Evolutionary conservation across 306 rosid genomes (phyloP).

Genomic region (Vicia faba): DNA sequence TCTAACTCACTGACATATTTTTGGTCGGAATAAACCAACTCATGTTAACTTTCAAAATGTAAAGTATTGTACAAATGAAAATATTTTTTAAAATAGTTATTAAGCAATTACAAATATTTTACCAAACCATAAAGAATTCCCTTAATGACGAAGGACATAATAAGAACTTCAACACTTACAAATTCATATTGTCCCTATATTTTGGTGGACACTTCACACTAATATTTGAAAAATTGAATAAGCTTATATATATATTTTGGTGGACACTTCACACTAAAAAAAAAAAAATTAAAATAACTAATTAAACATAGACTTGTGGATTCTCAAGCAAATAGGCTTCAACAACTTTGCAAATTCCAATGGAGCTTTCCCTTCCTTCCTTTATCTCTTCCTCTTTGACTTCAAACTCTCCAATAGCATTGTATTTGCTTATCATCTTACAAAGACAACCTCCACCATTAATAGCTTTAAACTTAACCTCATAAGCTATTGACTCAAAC

Average conservation of each 20-base stretch:
- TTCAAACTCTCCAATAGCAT: constrained; percentile 46
- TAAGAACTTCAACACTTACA: constrained; percentile 20
- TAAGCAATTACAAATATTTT: background rate
- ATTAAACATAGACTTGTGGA: constrained; percentile 62
- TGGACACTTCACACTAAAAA: constrained; percentile 8
- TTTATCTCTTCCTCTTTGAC: constrained; percentile 64
- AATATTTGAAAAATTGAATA: constrained; percentile 32
- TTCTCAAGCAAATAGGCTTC: constrained; percentile 65
- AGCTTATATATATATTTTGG: too few species aligned
- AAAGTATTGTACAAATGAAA: background rate
- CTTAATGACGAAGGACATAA: constrained; percentile 31
- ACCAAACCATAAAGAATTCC: constrained; percentile 15
- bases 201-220: constrained; percentile 16
- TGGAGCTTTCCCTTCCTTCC: constrained; percentile 69
- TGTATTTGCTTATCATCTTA: constrained; percentile 62
- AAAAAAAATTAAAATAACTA: constrained; percentile 26
- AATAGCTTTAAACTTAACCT: constrained; percentile 67
- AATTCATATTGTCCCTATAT: constrained; percentile 6
- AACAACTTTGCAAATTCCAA: constrained; percentile 65
- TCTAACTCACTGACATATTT: too few species aligned
- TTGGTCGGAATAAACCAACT: too few species aligned
- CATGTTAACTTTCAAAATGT: too few species aligned
- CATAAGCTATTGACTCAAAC: constrained; percentile 66
- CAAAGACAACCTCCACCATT: constrained; percentile 65
- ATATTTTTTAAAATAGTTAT: background rate